Base-by-base conservation (phyloP, 1,139 yeast species). In the Hyphopichia buzzinii region DNA sequence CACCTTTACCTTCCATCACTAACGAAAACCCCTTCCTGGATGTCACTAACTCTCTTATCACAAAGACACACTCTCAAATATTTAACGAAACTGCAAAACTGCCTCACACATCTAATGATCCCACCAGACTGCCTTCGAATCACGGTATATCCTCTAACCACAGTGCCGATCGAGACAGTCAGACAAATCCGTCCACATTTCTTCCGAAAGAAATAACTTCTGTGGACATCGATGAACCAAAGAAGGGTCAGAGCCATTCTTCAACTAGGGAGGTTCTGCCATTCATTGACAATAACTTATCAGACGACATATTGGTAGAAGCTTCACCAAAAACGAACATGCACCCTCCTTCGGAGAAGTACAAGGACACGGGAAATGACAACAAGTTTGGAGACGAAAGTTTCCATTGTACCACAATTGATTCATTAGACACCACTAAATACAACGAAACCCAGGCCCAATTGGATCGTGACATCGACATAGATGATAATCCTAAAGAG, bases 371-470 rank as follows among this genome's bases (percentile, higher is more conserved):
- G n/a, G 23, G 10, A 19, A 19, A 19, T 19, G 23, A 19, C 10
- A 14, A 17, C n/a, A n/a, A n/a, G n/a, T n/a, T n/a, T n/a, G n/a
- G n/a, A n/a, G 31, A 29, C n/a, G 31, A 17, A 4, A 29, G 14
- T 4, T 51, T 50, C 34, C 55, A 50, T 35, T 48, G 47, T 33
- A 50, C 60, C 2, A 39, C 42, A 11, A 22, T 37, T 14, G 38
- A 33, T 24, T 25, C 57, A 13, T 41, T 55, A 24, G 56, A 58
- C 37, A 49, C 54, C 6, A 47, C 59, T 14, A 47, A 34, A 39
- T 44, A 36, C 37, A 55, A 64, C 41, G 63, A 60, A 24, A 61
- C 69, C 3, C 52, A 49, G 17, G 59, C 52, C 4, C 69, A 62
- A 36, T 53, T 65, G 37, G 66, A 62, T 33, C 49, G 50, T 21